Conservation (phyloP, 1,284 basidiomycete species). For the Malassezia arunalokei region DNA sequence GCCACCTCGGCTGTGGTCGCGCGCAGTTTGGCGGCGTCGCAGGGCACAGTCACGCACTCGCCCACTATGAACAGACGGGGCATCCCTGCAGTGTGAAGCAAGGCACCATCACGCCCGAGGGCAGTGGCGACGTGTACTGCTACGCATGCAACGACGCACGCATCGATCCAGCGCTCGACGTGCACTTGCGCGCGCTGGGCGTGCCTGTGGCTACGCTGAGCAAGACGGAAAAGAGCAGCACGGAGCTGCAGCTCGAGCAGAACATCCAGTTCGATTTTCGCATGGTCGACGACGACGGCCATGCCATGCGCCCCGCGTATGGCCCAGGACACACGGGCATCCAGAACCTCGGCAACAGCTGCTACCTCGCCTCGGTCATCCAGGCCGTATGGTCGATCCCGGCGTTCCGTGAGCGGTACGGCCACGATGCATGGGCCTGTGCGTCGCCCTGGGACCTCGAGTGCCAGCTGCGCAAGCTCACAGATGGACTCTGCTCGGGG, state of each 20-base stretch:
- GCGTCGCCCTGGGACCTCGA: slow-evolving; percentile 62
- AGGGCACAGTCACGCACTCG: slow-evolving; percentile 80
- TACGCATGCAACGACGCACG: slow-evolving; percentile 81
- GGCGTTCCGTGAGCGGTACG: slow-evolving; percentile 65
- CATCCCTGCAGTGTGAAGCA: slow-evolving; percentile 85
- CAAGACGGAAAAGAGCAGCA: slow-evolving; percentile 96
- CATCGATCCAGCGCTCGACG: slow-evolving; percentile 64
- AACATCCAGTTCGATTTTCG: slow-evolving; percentile 92
- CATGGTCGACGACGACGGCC: slow-evolving; percentile 77
- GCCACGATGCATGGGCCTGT: slow-evolving; percentile 56
- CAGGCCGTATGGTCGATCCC: slow-evolving; percentile 75
- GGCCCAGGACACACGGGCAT: slow-evolving; percentile 81
- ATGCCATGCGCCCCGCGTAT: slow-evolving; percentile 73
- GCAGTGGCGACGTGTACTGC: slow-evolving; percentile 83
- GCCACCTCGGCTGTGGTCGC: slow-evolving; percentile 84
- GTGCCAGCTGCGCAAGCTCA: slow-evolving; percentile 86
- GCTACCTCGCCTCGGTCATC: slow-evolving; percentile 90
- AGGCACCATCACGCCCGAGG: slow-evolving; percentile 92
- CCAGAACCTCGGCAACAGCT: slow-evolving; percentile 88
- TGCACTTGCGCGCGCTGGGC: slow-evolving; percentile 69
- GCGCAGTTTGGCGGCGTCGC: slow-evolving; percentile 71
- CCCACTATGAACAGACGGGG: slow-evolving; percentile 63
- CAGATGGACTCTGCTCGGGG: slow-evolving; percentile 82
- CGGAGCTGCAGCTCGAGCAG: slow-evolving; percentile 92
- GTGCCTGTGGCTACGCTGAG: slow-evolving; percentile 70